phyloP scores from a whole-genome alignment of 2,329 filamentous ascomycete genomes.

The Aureobasidium lini region DNA sequence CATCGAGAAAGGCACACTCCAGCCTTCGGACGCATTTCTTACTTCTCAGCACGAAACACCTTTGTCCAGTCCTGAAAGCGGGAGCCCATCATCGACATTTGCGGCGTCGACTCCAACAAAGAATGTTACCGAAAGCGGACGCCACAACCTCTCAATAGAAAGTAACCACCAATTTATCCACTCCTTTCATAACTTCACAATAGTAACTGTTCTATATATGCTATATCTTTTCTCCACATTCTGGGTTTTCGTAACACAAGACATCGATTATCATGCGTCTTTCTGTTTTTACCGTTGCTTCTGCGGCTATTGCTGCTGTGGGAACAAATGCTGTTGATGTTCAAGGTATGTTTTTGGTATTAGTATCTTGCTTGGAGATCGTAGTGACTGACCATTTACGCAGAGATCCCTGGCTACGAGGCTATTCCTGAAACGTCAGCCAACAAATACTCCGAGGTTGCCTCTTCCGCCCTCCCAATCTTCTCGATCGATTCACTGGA shows the following conservation, averaged over 20 bases:
- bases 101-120: neutral
- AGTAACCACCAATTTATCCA: neutral
- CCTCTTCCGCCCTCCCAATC: neutral
- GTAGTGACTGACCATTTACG: neutral
- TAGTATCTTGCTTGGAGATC: neutral
- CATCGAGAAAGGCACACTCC: too few relatives aligned
- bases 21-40: too few relatives aligned
- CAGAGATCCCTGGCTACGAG: neutral
- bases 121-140: slow-evolving; percentile 12
- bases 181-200: neutral
- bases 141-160: neutral
- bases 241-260: neutral
- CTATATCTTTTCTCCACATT: too few relatives aligned
- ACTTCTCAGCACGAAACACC: neutral
- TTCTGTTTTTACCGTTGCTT: neutral
- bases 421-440: neutral
- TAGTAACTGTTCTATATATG: neutral
- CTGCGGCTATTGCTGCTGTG: neutral
- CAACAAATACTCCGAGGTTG: neutral
- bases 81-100: neutral
- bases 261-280: neutral
- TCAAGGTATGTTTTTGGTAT: neutral
- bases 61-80: neutral
- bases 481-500: neutral
- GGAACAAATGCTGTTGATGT: neutral